Evolutionary conservation across 2,329 filamentous ascomycete species (phyloP), one percentile per base, ranked within the genome.

Genomic region (Alternaria arbusti): DNA sequence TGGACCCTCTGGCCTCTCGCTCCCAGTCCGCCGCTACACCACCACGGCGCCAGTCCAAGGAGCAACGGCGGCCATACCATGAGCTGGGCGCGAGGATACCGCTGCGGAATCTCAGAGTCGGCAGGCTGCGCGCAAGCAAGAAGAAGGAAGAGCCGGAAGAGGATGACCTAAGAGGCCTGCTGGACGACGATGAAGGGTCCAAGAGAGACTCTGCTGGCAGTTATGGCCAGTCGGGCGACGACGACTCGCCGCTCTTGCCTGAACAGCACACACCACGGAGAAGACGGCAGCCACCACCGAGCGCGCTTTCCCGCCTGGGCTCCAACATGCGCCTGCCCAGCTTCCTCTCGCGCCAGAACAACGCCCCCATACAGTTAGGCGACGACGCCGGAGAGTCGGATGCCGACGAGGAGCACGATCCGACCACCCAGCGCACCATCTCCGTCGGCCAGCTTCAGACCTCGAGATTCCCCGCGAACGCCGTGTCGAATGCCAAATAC

Each of bases 401-500:
- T 51, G 73, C 77, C 11, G 82, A 83, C 22, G 79, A 84, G 23
- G 79, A 83, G 22, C 83, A 87, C 60, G 82, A 84, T 72, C 87
- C 91, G 5, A 89, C 89, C 7, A 86, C 92, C 1, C 91, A 93
- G 26, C 88, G 95, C 59, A 87, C 88, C 54, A 87, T 97, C 28
- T 84, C 89, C 3, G 92, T 97, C 56, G 95, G 93, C 61, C 89
- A 90, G 51, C 77, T 83, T 28, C 94, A 97, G 76, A 80, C 88
- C 26, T 85, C 89, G 54, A 89, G 91, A 70, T 98, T 95, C 78
- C 95, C 96, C 10, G 89, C 92, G 9, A 99, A 99, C 80, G 87
- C 93, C 60, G 88, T 99, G 52, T 98, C 95, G 36, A 98, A 99
- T 78, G 95, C 96, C 59, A 99, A 98, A 85, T 99, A 99, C 80